These are phyloP conservation scores for Fragaria iinumae DNA, from an alignment of 306 rosid genomes.

Conservation along the genomic window DNA sequence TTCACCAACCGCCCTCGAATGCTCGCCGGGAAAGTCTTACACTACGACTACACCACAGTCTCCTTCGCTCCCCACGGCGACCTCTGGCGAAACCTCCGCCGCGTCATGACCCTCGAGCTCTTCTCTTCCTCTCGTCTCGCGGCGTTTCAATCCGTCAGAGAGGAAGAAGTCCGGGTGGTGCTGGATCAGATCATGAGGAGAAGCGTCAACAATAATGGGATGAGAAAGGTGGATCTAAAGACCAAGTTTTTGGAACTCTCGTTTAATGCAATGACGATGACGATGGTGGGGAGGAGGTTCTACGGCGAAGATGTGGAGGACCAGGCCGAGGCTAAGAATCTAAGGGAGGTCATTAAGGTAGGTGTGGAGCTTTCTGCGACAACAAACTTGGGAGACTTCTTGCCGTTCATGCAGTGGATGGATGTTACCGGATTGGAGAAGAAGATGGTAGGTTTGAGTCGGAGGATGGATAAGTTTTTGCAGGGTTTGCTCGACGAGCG, in stretches of 20 bases:
- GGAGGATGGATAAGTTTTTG: slow-evolving; percentile 30
- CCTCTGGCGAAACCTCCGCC: slow-evolving; percentile 28
- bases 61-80: slow-evolving; percentile 14
- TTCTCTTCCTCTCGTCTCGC: neutral
- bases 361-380: neutral
- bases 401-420: slow-evolving; percentile 18
- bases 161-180: neutral
- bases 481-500: slow-evolving; percentile 33
- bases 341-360: slow-evolving; percentile 22
- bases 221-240: neutral
- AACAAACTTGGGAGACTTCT: slow-evolving; percentile 26
- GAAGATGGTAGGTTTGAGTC: slow-evolving; percentile 11
- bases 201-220: neutral
- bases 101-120: slow-evolving; percentile 8
- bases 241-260: neutral
- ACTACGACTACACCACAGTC: slow-evolving; percentile 25
- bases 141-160: neutral
- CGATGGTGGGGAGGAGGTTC: slow-evolving; percentile 42
- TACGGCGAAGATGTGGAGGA: slow-evolving; percentile 27
- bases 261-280: slow-evolving; percentile 38
- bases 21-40: slow-evolving; percentile 24
- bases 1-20: slow-evolving; percentile 31
- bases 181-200: neutral
- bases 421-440: slow-evolving; percentile 28
- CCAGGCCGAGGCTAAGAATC: slow-evolving; percentile 19